Base-by-base conservation (phyloP, 495 filamentous ascomycete genomes). In the Aspergillus indologenus region DNA sequence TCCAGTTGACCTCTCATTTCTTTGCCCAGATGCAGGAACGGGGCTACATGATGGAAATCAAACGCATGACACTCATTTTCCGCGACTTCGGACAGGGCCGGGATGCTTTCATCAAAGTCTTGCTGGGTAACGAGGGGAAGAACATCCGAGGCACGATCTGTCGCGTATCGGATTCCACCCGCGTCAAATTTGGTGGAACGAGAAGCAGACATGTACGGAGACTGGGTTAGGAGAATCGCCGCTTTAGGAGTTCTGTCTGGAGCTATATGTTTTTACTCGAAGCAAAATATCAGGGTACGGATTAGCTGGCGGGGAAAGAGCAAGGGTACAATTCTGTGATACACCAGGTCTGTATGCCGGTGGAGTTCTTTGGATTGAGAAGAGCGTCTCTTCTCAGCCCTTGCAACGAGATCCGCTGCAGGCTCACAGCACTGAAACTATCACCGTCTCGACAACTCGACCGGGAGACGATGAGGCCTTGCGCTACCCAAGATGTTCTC, bases 101-200 rank as follows among this genome's bases (percentile, higher is more conserved):
- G 54, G 91, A 97, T 58, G 94, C 93, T 11, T 90, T 91, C 46
- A 85, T 81, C 24, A 98, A 96, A 82, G 90, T 91, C 0, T 71
- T 98, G 31, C 67, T 98, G 65, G 92, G 95, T 18, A 85, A 76
- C 45, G 93, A 98, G 70, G 94, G 94, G 52, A 85, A 81, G 68
- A 65, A 75, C 62, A 62, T 98, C 48, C 84, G 91, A 60, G 74
- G 76, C 17, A 83, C 85, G 75, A 84, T 98, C 59, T 75, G 79
- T 52, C 84, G 84, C 64, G 90, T 98, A 42, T 81, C 87, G 21
- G 94, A 98, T 79, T 73, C 82, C 34, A 96, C 91, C 48, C 86
- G 89, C 66, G 69, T 98, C 68, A 98, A 98, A 76, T 96, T 97
- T 77, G 94, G 95, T 75, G 95, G 94, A 67, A 91, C 90, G 59